Base-by-base conservation (phyloP, 176 grass and related monocot genomes). In the Panicum miliaceum region DNA sequence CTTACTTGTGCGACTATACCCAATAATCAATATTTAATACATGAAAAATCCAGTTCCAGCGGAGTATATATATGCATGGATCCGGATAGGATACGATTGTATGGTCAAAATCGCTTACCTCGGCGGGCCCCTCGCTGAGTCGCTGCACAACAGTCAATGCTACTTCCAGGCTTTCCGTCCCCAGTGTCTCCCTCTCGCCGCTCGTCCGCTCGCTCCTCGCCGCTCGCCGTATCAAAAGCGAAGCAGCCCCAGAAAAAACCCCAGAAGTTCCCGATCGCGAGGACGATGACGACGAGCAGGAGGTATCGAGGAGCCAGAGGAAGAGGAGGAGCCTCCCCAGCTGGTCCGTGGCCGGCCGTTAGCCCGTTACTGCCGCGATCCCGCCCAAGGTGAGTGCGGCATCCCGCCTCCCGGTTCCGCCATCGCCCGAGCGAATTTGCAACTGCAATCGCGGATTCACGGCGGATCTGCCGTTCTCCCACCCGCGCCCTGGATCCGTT, bases 361-460 rank as follows among this genome's bases (percentile, higher is more conserved):
- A 15, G 13, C 32, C 41, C 38, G 34, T 14, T 68, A 15, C 78
- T 3, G 29, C 78, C 14, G 53, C 54, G 18, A 34, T 59, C 52
- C 69, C 75, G 76, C 43, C 68, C 8, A 12, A 81, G 85, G 85
- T 86, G 64, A 71, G 60, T 67, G 77, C 77, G 77, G 19, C 23
- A 16, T 14, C 76, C 25, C 14, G 3, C 22, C 3, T 15, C 22
- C 59, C 34, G 12, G 9, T 40, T 4, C 22, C 20, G 20, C 59
- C 45, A 52, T 15, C 3, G 3, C 20, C 27, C 38, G n/a, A n/a
- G n/a, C n/a, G n/a, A n/a, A n/a, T 32, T 38, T 4, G 72, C 18
- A 51, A 16, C 47, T 4, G 72, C 18, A 51, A 16, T 52, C 73
- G 53, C 64, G 53, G 73, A 51, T 9, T 52, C 73, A 42, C 64